Base-by-base conservation (phyloP, 83 land plant genomes). In the Thuja plicata region DNA sequence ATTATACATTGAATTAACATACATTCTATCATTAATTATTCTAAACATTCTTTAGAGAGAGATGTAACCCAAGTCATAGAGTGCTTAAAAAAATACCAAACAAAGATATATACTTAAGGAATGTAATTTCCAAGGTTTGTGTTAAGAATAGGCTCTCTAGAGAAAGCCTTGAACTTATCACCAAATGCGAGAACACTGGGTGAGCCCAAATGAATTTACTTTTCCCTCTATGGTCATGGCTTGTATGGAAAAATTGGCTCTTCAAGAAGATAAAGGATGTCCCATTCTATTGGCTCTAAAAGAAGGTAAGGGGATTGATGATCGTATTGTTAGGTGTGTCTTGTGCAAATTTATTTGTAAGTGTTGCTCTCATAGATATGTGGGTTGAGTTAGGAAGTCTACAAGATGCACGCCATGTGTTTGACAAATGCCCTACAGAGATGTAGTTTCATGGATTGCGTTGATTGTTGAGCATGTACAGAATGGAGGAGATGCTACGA, bases 381-480 rank as follows among this genome's bases (percentile, higher is more conserved):
- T 79, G 40, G 19, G 82, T 41, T 79, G 40, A 79, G 5, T 19
- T 79, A 7, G 45, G 46, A 79, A 37, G 82, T 32, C 16, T 79
- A 38, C 45, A 79, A 2, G 82, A 79, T 79, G 82, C 82, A 79
- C 82, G 45, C 27, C 37, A 79, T 16, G 46, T 79, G 45, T 79
- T 79, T 79, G 89, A 90, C 88, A 52, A 84, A 94, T 94, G 92
- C 16, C 57, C 15, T 30, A 82, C 24, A n/a, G n/a, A n/a, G n/a
- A n/a, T n/a, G n/a, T n/a, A n/a, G n/a, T n/a, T n/a, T n/a, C n/a
- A n/a, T n/a, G n/a, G n/a, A n/a, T n/a, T n/a, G n/a, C n/a, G n/a
- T n/a, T n/a, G n/a, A n/a, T n/a, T n/a, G n/a, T n/a, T n/a, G n/a
- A n/a, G n/a, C n/a, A n/a, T n/a, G n/a, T n/a, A n/a, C n/a, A n/a